phyloP scores from a whole-genome alignment of 495 filamentous ascomycete species.

The Daldinia loculata region DNA sequence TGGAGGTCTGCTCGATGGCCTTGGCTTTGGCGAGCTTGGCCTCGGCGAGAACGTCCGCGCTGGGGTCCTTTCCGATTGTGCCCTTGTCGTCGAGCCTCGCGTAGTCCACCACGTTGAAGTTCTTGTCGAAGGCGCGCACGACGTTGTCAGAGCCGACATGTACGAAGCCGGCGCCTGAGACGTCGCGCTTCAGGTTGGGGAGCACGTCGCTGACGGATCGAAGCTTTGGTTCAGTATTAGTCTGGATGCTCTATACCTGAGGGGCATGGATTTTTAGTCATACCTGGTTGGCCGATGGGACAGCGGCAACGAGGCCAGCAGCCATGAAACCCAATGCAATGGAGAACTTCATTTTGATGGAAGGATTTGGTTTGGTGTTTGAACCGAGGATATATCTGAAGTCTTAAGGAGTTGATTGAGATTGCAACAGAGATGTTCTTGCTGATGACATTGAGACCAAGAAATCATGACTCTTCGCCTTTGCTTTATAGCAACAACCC shows the following conservation, averaged over 20 bases:
- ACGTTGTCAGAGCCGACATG: constrained; percentile 39
- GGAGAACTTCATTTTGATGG: constrained; percentile 30
- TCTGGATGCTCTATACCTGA: no score
- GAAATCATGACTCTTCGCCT: not conserved
- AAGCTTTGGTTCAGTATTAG: constrained; percentile 5
- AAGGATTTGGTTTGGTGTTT: not conserved
- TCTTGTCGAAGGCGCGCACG: constrained; percentile 27
- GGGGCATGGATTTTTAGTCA: not conserved
- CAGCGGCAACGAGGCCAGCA: constrained; percentile 12
- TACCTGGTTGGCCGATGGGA: constrained; percentile 29
- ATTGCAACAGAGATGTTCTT: constrained; percentile 1
- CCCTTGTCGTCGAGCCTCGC: constrained; percentile 17
- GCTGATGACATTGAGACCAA: not conserved
- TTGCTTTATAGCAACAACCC: constrained; percentile 20
- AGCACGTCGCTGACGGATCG: constrained; percentile 27
- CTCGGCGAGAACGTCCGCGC: constrained; percentile 24
- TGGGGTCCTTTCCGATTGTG: constrained; percentile 1
- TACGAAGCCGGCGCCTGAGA: constrained; percentile 28
- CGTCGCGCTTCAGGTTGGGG: constrained; percentile 22
- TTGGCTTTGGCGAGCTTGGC: constrained; percentile 16
- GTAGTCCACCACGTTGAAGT: constrained; percentile 36
- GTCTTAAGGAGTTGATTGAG: not conserved
- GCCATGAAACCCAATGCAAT: constrained; percentile 11
- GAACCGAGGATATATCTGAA: not conserved
- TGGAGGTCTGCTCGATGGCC: constrained; percentile 12